Conservation (phyloP, 192 early-diverging fungal species). For the Kappamyces sp. region DNA sequence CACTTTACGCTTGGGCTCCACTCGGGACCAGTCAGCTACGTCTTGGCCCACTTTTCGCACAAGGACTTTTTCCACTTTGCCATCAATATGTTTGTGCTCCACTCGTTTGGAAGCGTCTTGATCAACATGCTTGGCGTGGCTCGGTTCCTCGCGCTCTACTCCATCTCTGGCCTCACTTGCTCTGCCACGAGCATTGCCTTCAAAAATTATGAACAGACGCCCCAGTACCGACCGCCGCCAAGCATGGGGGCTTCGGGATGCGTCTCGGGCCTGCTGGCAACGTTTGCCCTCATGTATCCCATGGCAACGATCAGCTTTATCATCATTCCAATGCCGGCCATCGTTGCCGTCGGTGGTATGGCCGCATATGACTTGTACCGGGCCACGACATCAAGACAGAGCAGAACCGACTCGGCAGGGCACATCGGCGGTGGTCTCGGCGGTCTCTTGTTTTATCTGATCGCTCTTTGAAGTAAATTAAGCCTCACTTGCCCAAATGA, state of each 20-base stretch:
- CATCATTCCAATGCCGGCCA: conserved; percentile 7
- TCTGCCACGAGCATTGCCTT: neutral
- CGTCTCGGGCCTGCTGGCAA: conserved; percentile 1
- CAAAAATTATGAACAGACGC: conserved; percentile 1
- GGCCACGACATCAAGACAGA: neutral
- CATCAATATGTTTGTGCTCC: conserved; percentile 17
- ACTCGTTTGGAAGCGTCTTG: conserved; percentile 8
- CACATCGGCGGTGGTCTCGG: conserved; percentile 9
- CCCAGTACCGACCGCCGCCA: neutral
- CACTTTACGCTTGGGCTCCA: conserved; percentile 5
- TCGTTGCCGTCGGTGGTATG: conserved; percentile 9
- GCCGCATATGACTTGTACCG: conserved; percentile 10
- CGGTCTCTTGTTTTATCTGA: conserved; percentile 3
- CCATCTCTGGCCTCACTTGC: conserved; percentile 1
- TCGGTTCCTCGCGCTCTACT: conserved; percentile 6
- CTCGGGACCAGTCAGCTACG: neutral
- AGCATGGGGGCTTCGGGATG: conserved; percentile 2
- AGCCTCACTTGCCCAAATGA: no score
- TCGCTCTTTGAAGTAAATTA: neutral
- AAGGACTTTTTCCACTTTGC: conserved; percentile 4
- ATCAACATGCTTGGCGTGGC: neutral
- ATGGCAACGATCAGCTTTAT: neutral
- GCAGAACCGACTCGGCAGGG: conserved; percentile 8
- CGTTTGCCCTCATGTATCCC: conserved; percentile 8
- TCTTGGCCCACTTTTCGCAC: conserved; percentile 8